phyloP scores from a whole-genome alignment of 2,329 filamentous ascomycete species.

The Fusarium xylarioides region DNA sequence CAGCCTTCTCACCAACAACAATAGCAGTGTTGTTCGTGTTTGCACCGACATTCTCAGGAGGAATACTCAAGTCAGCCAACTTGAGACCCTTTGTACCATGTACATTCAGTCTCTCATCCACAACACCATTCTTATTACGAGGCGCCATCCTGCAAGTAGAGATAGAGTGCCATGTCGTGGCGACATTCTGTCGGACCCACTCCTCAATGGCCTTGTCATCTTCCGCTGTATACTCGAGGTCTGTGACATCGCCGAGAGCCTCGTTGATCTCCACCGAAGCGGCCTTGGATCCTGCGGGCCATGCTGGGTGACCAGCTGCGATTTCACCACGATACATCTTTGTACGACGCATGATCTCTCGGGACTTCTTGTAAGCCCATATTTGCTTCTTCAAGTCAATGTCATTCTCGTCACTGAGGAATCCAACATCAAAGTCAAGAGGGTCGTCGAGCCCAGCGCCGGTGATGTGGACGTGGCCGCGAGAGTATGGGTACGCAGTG shows the following conservation, averaged over 20 bases:
- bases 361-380: conserved; percentile 73
- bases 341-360: conserved; percentile 68
- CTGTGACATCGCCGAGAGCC: conserved; percentile 44
- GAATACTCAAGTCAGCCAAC: conserved; percentile 52
- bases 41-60: conserved; percentile 52
- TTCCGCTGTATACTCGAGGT: conserved; percentile 60
- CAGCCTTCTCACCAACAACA: conserved; percentile 58
- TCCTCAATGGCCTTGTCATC: conserved; percentile 60
- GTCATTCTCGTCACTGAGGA: conserved; percentile 63
- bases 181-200: conserved; percentile 52
- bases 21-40: conserved; percentile 62
- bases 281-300: conserved; percentile 53
- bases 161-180: conserved; percentile 57
- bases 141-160: conserved; percentile 58
- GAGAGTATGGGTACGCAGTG: conserved; percentile 57
- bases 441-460: conserved; percentile 52
- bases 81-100: conserved; percentile 54
- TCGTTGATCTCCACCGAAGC: conserved; percentile 57
- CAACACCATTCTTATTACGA: conserved; percentile 52
- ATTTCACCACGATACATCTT: conserved; percentile 61
- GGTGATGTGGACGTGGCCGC: conserved; percentile 69
- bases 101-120: conserved; percentile 50
- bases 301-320: conserved; percentile 54
- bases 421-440: conserved; percentile 66
- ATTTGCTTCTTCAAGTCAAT: conserved; percentile 69